phyloP scores from a whole-genome alignment of 179 eudicot genomes.

The Beta macrorhiza region DNA sequence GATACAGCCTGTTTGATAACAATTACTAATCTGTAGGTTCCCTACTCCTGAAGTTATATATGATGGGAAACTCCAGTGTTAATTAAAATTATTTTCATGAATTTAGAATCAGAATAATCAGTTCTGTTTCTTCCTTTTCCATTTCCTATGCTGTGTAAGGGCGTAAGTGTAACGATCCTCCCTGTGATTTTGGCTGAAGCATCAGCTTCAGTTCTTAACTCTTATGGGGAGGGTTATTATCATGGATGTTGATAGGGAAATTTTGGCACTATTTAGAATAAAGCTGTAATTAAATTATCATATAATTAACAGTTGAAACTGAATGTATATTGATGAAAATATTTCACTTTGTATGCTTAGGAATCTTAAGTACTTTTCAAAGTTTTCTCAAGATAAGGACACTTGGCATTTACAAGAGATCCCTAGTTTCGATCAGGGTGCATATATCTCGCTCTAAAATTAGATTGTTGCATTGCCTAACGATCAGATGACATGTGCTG shows the following conservation, averaged over 20 bases:
- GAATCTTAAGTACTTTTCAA: no score
- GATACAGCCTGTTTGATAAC: not conserved
- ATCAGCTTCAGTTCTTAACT: not conserved
- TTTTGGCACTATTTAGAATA: not conserved
- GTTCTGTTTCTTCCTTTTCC: not conserved
- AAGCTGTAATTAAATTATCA: no score
- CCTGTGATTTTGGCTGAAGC: not conserved
- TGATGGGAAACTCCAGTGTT: not conserved
- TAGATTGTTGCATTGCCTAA: not conserved
- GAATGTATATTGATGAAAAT: no score
- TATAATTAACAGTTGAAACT: no score
- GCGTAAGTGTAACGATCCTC: not conserved
- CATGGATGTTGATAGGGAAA: not conserved
- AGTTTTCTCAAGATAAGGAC: no score
- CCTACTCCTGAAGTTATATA: not conserved
- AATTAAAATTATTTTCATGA: not conserved
- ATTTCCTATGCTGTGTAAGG: not conserved
- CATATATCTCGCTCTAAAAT: no score
- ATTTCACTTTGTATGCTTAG: no score
- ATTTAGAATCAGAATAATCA: not conserved
- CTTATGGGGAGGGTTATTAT: not conserved
- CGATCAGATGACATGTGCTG: conserved; percentile 7
- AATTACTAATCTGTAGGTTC: not conserved
- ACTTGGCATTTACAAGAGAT: no score
- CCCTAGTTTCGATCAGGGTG: no score